phyloP scores from a whole-genome alignment of 345 rosid genomes.

The Citropsis articulata region DNA sequence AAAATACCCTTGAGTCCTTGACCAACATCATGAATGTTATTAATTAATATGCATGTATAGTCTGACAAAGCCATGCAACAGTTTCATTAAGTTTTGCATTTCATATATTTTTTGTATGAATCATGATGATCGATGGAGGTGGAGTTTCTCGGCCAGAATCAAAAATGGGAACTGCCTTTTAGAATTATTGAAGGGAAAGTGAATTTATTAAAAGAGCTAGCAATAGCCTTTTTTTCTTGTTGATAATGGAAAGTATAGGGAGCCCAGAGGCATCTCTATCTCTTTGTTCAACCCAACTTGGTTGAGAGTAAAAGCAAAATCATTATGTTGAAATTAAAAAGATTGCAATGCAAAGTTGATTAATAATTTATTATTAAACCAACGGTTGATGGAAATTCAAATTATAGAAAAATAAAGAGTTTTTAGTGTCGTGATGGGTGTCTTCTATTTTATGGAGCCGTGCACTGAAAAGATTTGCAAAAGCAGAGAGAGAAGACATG shows the following conservation, averaged over 20 bases:
- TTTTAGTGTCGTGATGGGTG: conserved; percentile 7
- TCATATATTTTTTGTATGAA: not conserved
- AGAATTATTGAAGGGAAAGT: conserved; percentile 13
- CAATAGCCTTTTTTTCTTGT: conserved; percentile 3
- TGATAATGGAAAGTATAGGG: not conserved
- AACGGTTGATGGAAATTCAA: too few relatives aligned
- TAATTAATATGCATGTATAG: not conserved
- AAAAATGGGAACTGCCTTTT: conserved; percentile 5
- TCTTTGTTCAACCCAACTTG: conserved; percentile 9
- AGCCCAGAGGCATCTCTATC: conserved; percentile 6
- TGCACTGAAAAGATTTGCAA: not conserved
- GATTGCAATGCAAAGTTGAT: too few relatives aligned
- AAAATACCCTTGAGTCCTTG: not conserved
- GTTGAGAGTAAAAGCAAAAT: conserved; percentile 10
- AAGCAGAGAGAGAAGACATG: conserved; percentile 12
- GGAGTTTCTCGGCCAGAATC: conserved; percentile 12
- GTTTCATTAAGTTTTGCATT: conserved; percentile 3
- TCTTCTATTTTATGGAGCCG: not conserved
- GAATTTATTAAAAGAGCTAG: not conserved
- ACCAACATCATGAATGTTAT: not conserved
- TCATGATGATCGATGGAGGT: conserved; percentile 1
- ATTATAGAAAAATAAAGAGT: not conserved
- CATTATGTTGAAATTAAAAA: not conserved
- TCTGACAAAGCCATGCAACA: conserved; percentile 1
- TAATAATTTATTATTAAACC: too few relatives aligned